phyloP scores from a whole-genome alignment of 2,329 filamentous ascomycete species.

The Paecilomyces fulvus region DNA sequence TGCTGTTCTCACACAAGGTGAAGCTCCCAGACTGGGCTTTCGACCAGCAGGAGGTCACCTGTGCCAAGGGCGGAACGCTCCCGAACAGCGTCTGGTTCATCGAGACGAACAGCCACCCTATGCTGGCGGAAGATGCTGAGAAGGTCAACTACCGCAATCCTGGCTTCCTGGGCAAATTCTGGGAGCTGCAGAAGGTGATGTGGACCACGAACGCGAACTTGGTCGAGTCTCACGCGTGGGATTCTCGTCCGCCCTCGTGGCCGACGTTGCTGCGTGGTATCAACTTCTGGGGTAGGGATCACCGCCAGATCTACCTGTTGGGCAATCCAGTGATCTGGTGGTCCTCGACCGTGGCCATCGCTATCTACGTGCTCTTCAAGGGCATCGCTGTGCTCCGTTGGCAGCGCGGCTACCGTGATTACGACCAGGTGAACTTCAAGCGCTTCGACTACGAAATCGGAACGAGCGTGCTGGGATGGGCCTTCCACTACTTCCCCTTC shows the following conservation, averaged over 20 bases:
- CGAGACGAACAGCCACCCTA: conserved; percentile 79
- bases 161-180: conserved; percentile 96
- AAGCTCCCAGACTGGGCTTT: conserved; percentile 97
- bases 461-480: conserved; percentile 84
- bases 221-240: conserved; percentile 95
- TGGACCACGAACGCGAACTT: conserved; percentile 97
- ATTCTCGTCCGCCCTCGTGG: conserved; percentile 90
- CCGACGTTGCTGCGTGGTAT: conserved; percentile 86
- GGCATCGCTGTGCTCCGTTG: conserved; percentile 78
- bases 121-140: conserved; percentile 65
- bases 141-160: conserved; percentile 94
- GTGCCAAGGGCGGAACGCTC: conserved; percentile 78
- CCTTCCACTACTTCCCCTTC: conserved; percentile 98
- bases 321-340: conserved; percentile 96
- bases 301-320: conserved; percentile 92
- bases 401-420: conserved; percentile 89
- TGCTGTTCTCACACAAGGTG: conserved; percentile 96
- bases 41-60: conserved; percentile 98
- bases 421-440: conserved; percentile 74
- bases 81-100: conserved; percentile 98
- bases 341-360: conserved; percentile 70
- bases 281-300: conserved; percentile 96
- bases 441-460: conserved; percentile 97
- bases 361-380: conserved; percentile 75
- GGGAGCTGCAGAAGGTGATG: conserved; percentile 96